Evolutionary conservation across 2,329 filamentous ascomycete species (phyloP), one percentile per base, ranked within the genome.

Genomic region (Didymella arachidicola): DNA sequence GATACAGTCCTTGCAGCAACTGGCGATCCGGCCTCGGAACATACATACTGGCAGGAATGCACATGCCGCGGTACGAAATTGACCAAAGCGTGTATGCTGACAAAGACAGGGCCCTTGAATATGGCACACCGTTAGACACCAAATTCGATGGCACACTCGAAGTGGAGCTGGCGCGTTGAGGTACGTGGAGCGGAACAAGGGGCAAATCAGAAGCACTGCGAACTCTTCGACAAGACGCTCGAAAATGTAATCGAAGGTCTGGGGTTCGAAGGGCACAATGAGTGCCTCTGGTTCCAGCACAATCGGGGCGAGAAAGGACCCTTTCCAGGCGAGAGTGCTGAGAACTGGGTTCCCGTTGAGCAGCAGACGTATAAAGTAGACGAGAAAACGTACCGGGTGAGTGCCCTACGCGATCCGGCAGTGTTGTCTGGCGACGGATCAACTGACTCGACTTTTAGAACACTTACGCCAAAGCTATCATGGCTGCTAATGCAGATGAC

Each of bases 71-170:
- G 49, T 18, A 8, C 10, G 6, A 53, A 45, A 22, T 22, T 53
- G 12, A 26, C n/a, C 2, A 29, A 45, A 3, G 49, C 49, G 4
- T 53, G 22, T 18, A 38, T 11, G 6, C 14, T 3, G 18, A 22
- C 22, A 45, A 44, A 16, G 41, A 36, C 6, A 22, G 29, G 6
- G 41, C 49, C 16, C 5, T 34, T 2, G 16, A 38, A 16, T 53
- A 38, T 5, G 49, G 12, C 19, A 38, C 29, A 16, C 39, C 30
- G 2, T 4, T 53, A 2, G 49, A 53, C 16, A 44, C 30, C 7
- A 25, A 11, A 2, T 53, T 53, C n/a, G 41, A 45, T 8, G 8
- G 49, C 6, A 53, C 49, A 4, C 49, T 53, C 7, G 49, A 53
- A n/a, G 1, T 14, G 4, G 49, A 53, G 25, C 49, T 53, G 8